Percentiles rank a stretch among this genome's conserved stretches.
These are phyloP conservation scores for Rhynchospora breviuscula DNA, from an alignment of 176 grass and related monocot species.

Conservation along the genomic window DNA sequence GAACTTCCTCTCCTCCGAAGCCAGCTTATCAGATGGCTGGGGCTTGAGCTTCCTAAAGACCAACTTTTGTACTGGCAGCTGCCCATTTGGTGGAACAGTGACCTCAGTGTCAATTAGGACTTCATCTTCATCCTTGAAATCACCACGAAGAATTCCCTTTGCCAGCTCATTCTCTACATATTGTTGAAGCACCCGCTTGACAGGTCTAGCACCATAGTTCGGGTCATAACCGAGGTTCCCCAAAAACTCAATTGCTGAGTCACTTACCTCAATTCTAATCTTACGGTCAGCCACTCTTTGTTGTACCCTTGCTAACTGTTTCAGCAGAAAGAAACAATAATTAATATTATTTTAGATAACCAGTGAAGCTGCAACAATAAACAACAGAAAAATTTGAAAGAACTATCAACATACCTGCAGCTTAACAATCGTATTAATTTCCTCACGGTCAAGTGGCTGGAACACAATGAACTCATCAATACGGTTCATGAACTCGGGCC, in stretches of 20 bases:
- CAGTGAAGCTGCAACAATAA: neutral
- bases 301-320: conserved; percentile 77
- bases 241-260: conserved; percentile 58
- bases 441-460: conserved; percentile 68
- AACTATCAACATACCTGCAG: conserved; percentile 55
- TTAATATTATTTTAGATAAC: neutral
- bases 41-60: conserved; percentile 46
- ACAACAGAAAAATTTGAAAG: neutral
- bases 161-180: conserved; percentile 89
- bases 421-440: conserved; percentile 81
- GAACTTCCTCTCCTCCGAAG: conserved; percentile 50
- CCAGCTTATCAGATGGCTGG: conserved; percentile 5
- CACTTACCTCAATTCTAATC: conserved; percentile 62
- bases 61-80: conserved; percentile 74
- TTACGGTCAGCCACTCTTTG: conserved; percentile 86
- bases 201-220: conserved; percentile 88
- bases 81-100: conserved; percentile 57
- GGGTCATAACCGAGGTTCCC: conserved; percentile 90
- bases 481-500: conserved; percentile 96
- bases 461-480: conserved; percentile 96
- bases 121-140: conserved; percentile 83
- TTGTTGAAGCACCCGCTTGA: conserved; percentile 92
- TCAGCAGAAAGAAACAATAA: neutral
- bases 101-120: conserved; percentile 74
- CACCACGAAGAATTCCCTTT: conserved; percentile 74